Base-by-base conservation (phyloP, 805 yeast genomes). In the Lachancea lanzarotensis region DNA sequence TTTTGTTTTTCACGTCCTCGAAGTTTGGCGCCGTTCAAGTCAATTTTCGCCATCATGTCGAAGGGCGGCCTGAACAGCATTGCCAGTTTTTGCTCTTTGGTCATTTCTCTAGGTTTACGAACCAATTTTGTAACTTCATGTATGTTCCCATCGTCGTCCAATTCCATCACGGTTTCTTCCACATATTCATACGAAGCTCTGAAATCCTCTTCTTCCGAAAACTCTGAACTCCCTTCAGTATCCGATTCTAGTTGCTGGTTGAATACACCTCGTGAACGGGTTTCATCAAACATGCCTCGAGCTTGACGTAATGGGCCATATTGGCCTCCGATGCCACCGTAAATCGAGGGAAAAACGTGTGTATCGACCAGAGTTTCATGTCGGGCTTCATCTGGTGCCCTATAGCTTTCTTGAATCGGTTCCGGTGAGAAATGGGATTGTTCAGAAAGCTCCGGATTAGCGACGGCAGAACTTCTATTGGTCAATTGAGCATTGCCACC, bases 41-140 rank as follows among this genome's bases (percentile, higher is more conserved):
- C 78, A 15, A 79, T 51, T 52, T 75, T 79, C 17, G 81, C 72
- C 57, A 93, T 88, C 29, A 93, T 68, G 54, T 91, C 97, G 68
- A 87, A 91, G 0, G 99, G 99, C 0, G 98, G 98, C 49, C 91
- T 73, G 65, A 91, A 93, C 25, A 93, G 70, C 49, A 75, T 75
- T 3, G 96, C 97, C 39, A 93, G 69, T 41, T 95, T 71, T 51
- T 79, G 72, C 43, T 58, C 65, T 50, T 55, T 60, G 2, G 65
- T 47, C 38, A 56, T 48, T 3, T 45, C 38, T 35, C 52, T 56
- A 3, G 60, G 55, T 35, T 49, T 56, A 37, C 52, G 54, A 1
- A 63, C 63, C 35, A 59, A 27, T 45, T 59, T 59, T 4, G 56
- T 55, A 38, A 53, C 55, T 40, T 65, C 67, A 32, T 56, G 55